Evolutionary conservation across 78 protist species (phyloP), one percentile per base, ranked within the genome.

Genomic region (Isochrysis galbana): DNA sequence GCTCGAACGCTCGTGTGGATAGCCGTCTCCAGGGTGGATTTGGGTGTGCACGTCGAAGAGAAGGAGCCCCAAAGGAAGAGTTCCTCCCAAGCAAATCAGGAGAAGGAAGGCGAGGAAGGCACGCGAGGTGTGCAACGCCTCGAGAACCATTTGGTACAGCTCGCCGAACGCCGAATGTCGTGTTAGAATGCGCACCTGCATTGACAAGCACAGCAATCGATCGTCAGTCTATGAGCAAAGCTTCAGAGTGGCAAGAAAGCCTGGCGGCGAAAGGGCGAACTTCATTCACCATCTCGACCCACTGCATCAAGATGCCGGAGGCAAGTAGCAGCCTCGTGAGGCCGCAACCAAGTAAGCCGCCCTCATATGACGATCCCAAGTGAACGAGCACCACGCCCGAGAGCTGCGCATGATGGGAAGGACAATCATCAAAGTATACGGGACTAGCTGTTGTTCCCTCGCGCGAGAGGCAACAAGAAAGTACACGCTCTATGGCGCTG

Each of bases 1-100:
- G 74, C 29, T 17, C 74, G 74, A 61, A 32, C 26, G 3, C 36
- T 7, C 10, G 74, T 3, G 74, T 32, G 74, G n/a, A 10, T 21
- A 61, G 74, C 67, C 67, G 32, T 54, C 32, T 21, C 67, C 67
- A 10, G 67, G 32, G 32, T 61, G 36, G 74, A 61, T 61, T 7
- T 26, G 36, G n/a, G 74, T 61, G 74, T 61, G 74, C 74, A 61
- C 74, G 23, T 61, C 74, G 74, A 61, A 61, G 74, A 61, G 74
- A 2, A 61, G 74, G 36, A 61, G 74, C 23, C 74, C 74, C 7
- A 61, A 32, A 2, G 74, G 4, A 32, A 61, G 74, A 3, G 74
- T 19, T 7, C 61, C 61, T 14, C 7, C 14, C 29, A 7, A 51
- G 29, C 29, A 19, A 7, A 51, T 14, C 61, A 51, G 7, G 29